A percentile compares a stretch with the other conserved stretches of the same genome.
Conservation (phyloP, 257 asterid species). For the Gardenia jasminoides region DNA sequence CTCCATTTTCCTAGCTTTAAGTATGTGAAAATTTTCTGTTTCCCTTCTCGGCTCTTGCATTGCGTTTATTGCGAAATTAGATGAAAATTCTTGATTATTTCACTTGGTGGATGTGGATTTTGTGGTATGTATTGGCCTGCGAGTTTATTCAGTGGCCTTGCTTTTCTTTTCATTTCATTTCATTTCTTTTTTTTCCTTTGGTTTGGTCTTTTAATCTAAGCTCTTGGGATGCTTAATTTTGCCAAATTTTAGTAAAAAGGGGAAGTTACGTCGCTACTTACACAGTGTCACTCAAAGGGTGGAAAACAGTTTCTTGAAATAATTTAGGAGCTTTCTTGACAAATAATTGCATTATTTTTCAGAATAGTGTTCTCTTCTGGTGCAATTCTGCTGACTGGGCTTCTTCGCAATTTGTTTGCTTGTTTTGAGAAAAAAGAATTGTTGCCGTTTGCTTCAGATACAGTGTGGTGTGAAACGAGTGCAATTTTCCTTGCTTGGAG, state of each 20-base stretch:
- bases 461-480: too few relatives aligned
- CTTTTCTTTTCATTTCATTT: not conserved
- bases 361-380: not conserved
- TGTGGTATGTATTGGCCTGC: too few relatives aligned
- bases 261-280: too few relatives aligned
- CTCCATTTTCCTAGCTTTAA: not conserved
- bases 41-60: not conserved
- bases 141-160: too few relatives aligned
- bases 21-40: not conserved
- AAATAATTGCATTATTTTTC: too few relatives aligned
- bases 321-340: not conserved
- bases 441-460: not conserved
- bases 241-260: not conserved
- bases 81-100: not conserved
- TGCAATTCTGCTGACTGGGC: not conserved
- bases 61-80: not conserved
- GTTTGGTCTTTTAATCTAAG: too few relatives aligned
- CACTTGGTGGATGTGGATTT: too few relatives aligned
- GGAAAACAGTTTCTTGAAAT: not conserved
- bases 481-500: not conserved
- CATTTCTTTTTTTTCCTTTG: not conserved
- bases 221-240: too few relatives aligned
- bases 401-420: not conserved
- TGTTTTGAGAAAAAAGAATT: not conserved
- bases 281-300: too few relatives aligned